Evolutionary conservation across 441 rosid genomes (phyloP).

Genomic region (Populus hybrid): DNA sequence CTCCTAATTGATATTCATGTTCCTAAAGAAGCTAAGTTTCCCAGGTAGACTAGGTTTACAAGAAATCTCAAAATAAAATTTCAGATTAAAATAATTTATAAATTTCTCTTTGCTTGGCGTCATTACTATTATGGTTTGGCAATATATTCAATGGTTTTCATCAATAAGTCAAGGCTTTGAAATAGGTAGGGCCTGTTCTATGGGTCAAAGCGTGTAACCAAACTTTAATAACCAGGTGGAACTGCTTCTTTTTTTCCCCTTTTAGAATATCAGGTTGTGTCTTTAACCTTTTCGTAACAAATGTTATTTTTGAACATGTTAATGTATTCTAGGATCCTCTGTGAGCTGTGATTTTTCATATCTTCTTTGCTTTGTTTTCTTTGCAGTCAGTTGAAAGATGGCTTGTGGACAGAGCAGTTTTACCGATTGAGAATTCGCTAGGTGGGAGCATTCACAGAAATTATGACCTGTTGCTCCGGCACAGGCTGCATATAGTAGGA

Average conservation of each 20-base stretch:
- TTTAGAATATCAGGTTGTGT: neutral
- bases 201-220: neutral
- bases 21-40: neutral
- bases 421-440: slow-evolving; percentile 90
- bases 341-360: neutral
- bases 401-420: slow-evolving; percentile 93
- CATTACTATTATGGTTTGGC: neutral
- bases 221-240: neutral
- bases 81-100: neutral
- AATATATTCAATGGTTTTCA: neutral
- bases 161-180: neutral
- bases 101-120: neutral
- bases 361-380: neutral
- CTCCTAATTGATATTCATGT: neutral
- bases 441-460: slow-evolving; percentile 98
- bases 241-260: neutral
- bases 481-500: slow-evolving; percentile 91
- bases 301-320: neutral
- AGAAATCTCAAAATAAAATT: neutral
- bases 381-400: slow-evolving; percentile 83
- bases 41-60: neutral
- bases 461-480: slow-evolving; percentile 89
- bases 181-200: neutral
- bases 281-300: neutral
- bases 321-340: neutral